These are phyloP conservation scores for Rosellinia necatrix DNA, from an alignment of 2,329 filamentous ascomycete species.

Conservation along the genomic window DNA sequence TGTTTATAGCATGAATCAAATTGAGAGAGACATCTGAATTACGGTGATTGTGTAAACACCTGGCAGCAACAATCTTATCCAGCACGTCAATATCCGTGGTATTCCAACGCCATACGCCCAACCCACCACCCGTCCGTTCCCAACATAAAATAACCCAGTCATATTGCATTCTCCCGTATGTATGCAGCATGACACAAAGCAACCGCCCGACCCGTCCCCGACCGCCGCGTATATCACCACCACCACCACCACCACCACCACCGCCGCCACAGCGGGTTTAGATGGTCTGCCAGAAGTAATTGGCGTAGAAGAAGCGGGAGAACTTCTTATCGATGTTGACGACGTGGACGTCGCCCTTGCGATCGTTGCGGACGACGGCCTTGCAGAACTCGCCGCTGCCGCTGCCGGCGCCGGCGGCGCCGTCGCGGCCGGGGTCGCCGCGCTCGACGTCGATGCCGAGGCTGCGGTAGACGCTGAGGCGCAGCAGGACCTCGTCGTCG, in stretches of 20 bases:
- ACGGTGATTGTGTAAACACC: neutral
- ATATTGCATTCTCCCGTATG: neutral
- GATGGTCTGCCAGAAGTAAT: conserved; percentile 93
- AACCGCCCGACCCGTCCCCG: neutral
- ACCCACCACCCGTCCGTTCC: conserved; percentile 22
- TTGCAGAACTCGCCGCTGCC: conserved; percentile 78
- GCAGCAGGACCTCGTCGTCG: conserved; percentile 70
- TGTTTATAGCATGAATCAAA: conserved; percentile 4
- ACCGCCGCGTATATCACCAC: too few relatives aligned
- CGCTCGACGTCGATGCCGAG: conserved; percentile 87
- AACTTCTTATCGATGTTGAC: conserved; percentile 94
- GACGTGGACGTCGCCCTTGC: conserved; percentile 90
- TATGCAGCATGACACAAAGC: neutral
- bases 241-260: too few relatives aligned
- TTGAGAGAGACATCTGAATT: neutral
- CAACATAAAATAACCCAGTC: conserved; percentile 11
- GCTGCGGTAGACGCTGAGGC: conserved; percentile 88
- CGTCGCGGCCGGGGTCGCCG: conserved; percentile 80
- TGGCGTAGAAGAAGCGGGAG: conserved; percentile 88
- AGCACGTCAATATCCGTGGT: conserved; percentile 20
- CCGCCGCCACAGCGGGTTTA: conserved; percentile 44
- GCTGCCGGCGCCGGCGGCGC: conserved; percentile 82
- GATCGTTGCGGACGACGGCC: conserved; percentile 82
- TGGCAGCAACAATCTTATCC: conserved; percentile 8
- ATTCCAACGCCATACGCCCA: conserved; percentile 35